phyloP scores from a whole-genome alignment of 2,329 filamentous ascomycete species.

The Pseudocercospora fijiensis region DNA sequence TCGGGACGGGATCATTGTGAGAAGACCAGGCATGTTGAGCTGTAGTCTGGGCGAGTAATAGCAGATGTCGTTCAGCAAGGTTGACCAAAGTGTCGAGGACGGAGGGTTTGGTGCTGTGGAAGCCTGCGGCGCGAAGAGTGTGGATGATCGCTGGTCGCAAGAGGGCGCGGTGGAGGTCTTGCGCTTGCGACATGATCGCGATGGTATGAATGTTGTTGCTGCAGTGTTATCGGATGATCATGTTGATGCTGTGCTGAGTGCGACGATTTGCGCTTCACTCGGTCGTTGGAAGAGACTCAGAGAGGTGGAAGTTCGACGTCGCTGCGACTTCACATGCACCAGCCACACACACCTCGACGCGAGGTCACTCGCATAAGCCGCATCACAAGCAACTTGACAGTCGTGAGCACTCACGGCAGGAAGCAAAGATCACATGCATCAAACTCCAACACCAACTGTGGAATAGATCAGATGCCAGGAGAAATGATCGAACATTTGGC shows the following conservation, averaged over 20 bases:
- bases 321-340: not conserved
- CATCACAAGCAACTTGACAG: not conserved
- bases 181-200: constrained; percentile 31
- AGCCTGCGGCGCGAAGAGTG: constrained; percentile 87
- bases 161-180: constrained; percentile 67
- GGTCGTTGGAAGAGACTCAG: not conserved
- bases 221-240: constrained; percentile 25
- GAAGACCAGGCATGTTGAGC: constrained; percentile 69
- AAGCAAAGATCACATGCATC: not conserved
- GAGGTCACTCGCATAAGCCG: not conserved
- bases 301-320: not conserved
- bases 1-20: constrained; percentile 63
- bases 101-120: constrained; percentile 75
- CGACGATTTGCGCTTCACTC: not conserved
- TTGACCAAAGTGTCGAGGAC: constrained; percentile 88
- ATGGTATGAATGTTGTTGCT: constrained; percentile 8
- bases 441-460: not conserved
- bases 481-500: not conserved
- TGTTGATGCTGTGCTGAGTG: constrained; percentile 11
- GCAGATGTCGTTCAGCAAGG: constrained; percentile 77
- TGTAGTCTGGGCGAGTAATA: constrained; percentile 69
- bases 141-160: constrained; percentile 85
- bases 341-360: not conserved
- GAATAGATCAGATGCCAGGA: not conserved
- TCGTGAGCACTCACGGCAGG: not conserved